phyloP scores from a whole-genome alignment of 257 asterid genomes.

The Perilla frutescens region DNA sequence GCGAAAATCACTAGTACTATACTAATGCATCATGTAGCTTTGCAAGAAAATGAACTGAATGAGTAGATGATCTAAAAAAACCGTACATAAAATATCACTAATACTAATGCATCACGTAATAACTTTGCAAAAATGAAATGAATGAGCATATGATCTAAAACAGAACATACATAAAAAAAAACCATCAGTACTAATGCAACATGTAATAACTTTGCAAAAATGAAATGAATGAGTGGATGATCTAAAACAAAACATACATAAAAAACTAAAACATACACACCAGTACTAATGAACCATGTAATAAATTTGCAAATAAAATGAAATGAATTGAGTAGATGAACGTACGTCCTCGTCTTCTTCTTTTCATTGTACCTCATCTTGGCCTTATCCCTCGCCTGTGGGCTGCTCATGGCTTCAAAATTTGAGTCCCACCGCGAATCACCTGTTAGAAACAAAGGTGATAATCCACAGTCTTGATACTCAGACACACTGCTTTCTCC shows the following conservation, averaged over 20 bases:
- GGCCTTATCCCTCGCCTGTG: slow-evolving; percentile 78
- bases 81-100: too few relatives aligned
- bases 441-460: slow-evolving; percentile 53
- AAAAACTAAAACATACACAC: too few relatives aligned
- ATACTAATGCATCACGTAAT: too few relatives aligned
- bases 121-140: background rate
- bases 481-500: slow-evolving; percentile 67
- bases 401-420: slow-evolving; percentile 49
- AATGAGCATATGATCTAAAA: too few relatives aligned
- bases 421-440: slow-evolving; percentile 70
- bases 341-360: slow-evolving; percentile 80
- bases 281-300: background rate
- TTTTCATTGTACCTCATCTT: slow-evolving; percentile 88
- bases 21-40: background rate
- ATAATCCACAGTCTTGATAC: slow-evolving; percentile 70
- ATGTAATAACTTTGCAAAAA: too few relatives aligned
- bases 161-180: too few relatives aligned
- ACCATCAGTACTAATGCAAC: too few relatives aligned
- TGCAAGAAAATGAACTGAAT: background rate
- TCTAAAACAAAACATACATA: too few relatives aligned
- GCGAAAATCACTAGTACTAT: background rate
- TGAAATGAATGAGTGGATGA: too few relatives aligned
- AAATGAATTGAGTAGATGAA: background rate
- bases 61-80: background rate
- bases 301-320: background rate